Evolutionary conservation across 768 basidiomycete genomes (phyloP).

Genomic region (Naganishia kalamii): DNA sequence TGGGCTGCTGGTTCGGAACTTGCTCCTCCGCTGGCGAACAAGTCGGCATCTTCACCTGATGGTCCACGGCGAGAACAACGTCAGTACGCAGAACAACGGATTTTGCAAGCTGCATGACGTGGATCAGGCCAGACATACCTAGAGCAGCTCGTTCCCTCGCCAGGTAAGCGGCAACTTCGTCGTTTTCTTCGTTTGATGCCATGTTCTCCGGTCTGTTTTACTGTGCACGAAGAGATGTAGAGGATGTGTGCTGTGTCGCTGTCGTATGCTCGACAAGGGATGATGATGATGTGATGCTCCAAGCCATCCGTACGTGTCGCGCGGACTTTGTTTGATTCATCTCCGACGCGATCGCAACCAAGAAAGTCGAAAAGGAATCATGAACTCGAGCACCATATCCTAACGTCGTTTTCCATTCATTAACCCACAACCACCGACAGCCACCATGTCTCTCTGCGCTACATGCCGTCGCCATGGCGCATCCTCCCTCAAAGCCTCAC

Average conservation of each 20-base stretch:
- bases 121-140: constrained; percentile 29
- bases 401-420: background rate
- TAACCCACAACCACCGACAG: too few species aligned
- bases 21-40: constrained; percentile 30
- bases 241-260: constrained; percentile 18
- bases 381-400: background rate
- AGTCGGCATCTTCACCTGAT: constrained; percentile 44
- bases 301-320: constrained; percentile 15
- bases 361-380: background rate
- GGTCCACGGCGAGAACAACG: background rate
- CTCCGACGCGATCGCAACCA: background rate
- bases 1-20: background rate
- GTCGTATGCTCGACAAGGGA: background rate
- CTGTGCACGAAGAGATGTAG: too few species aligned
- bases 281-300: constrained; percentile 10
- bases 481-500: background rate
- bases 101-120: background rate
- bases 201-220: background rate
- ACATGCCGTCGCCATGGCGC: constrained; percentile 2
- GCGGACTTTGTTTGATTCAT: background rate
- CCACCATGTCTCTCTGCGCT: constrained; percentile 13
- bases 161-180: constrained; percentile 46
- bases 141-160: constrained; percentile 42
- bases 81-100: background rate
- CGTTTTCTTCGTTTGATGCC: constrained; percentile 29